A percentile compares a stretch with the other conserved stretches of the same genome.
phyloP scores from a whole-genome alignment of 2,329 filamentous ascomycete genomes.

The Elsinoe fawcettii region DNA sequence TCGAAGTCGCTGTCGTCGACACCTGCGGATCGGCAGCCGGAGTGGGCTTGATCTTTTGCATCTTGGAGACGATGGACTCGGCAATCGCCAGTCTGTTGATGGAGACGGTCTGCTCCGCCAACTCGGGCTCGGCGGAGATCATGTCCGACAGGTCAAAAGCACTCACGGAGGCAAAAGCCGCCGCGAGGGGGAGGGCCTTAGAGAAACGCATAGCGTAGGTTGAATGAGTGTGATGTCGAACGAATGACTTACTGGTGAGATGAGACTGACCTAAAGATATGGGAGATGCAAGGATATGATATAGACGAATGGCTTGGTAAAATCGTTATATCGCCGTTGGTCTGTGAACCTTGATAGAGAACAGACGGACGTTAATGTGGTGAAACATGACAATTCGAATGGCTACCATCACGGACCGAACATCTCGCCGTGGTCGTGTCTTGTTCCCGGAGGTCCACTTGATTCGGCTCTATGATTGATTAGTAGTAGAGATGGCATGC shows the following conservation, averaged over 20 bases:
- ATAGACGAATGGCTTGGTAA: neutral
- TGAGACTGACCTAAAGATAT: neutral
- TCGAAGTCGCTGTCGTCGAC: conserved; percentile 1
- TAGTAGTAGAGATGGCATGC: too few relatives aligned
- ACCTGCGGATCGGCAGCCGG: neutral
- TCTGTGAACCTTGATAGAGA: neutral
- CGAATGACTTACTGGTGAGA: neutral
- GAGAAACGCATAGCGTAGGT: neutral
- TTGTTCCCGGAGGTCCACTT: too few relatives aligned
- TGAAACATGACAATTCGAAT: neutral
- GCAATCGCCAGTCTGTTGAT: neutral
- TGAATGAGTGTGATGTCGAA: neutral
- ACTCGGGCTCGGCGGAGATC: conserved; percentile 15
- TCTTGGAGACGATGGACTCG: neutral
- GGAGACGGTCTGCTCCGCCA: neutral
- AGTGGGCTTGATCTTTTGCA: conserved; percentile 2
- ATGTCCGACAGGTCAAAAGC: conserved; percentile 22
- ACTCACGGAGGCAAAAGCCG: neutral
- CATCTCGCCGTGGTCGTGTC: too few relatives aligned
- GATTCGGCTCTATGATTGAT: too few relatives aligned
- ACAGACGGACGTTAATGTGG: neutral
- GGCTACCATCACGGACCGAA: too few relatives aligned
- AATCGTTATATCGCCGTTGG: neutral
- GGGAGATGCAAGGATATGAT: neutral
- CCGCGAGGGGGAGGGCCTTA: neutral